phyloP scores from a whole-genome alignment of 1,284 basidiomycete species.

The Microbotryum saponariae region DNA sequence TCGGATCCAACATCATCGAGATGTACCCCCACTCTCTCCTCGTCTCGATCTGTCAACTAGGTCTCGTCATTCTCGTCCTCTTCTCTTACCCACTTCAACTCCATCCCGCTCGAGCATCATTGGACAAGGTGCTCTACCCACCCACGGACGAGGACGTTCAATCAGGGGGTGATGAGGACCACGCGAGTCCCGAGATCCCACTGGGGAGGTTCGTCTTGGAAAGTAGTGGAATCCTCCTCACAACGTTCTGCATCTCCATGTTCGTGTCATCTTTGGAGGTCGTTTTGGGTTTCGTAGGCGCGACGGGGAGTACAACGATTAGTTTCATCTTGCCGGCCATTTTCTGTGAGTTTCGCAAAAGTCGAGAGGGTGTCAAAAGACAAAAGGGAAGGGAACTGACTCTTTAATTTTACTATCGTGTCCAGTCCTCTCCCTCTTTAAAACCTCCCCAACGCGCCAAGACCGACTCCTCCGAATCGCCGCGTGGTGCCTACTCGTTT shows the following conservation, averaged over 20 bases:
- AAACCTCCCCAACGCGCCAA: slow-evolving; percentile 49
- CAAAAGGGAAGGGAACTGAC: background rate
- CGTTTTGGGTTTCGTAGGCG: slow-evolving; percentile 90
- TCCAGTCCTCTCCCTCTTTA: slow-evolving; percentile 52
- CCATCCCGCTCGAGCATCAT: slow-evolving; percentile 82
- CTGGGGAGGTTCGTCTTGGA: slow-evolving; percentile 62
- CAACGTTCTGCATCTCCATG: slow-evolving; percentile 64
- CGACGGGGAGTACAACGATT: slow-evolving; percentile 90
- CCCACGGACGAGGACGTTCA: slow-evolving; percentile 23
- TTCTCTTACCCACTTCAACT: slow-evolving; percentile 83
- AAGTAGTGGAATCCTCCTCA: slow-evolving; percentile 61
- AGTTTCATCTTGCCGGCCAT: slow-evolving; percentile 89
- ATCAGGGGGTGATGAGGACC: slow-evolving; percentile 32
- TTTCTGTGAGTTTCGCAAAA: slow-evolving; percentile 53
- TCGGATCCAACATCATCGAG: slow-evolving; percentile 83
- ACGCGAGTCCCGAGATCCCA: slow-evolving; percentile 40
- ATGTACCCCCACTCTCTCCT: slow-evolving; percentile 82
- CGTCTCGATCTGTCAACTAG: slow-evolving; percentile 85
- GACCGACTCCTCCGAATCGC: slow-evolving; percentile 54
- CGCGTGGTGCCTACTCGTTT: slow-evolving; percentile 61
- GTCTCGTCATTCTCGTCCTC: slow-evolving; percentile 80
- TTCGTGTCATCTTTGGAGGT: slow-evolving; percentile 67
- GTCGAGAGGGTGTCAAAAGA: background rate
- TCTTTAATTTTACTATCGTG: no score
- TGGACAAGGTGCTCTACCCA: slow-evolving; percentile 73